These are phyloP conservation scores for Coemansia sp. DNA, from an alignment of 192 early-diverging fungal genomes.

Conservation along the genomic window DNA sequence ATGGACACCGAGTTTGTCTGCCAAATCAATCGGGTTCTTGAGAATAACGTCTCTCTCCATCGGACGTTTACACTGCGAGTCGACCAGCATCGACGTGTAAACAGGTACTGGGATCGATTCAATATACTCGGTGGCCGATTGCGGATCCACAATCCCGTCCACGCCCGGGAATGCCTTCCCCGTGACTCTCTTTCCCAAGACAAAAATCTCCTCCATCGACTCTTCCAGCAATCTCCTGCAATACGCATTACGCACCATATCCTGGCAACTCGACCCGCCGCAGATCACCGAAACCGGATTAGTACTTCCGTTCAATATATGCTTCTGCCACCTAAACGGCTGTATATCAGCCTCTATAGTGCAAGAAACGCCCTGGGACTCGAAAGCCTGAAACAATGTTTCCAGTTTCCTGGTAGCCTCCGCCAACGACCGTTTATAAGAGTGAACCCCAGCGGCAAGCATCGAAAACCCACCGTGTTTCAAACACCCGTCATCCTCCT, in stretches of 20 bases:
- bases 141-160: conserved; percentile 45
- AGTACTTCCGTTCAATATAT: conserved; percentile 46
- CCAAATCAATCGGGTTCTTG: conserved; percentile 46
- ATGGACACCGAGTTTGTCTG: conserved; percentile 39
- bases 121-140: conserved; percentile 44
- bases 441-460: conserved; percentile 40
- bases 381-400: conserved; percentile 26
- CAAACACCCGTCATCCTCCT: conserved; percentile 14
- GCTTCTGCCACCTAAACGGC: conserved; percentile 55
- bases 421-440: not conserved
- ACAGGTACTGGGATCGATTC: conserved; percentile 41
- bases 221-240: conserved; percentile 37
- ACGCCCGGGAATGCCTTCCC: conserved; percentile 42
- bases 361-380: conserved; percentile 32
- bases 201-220: conserved; percentile 48
- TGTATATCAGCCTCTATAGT: conserved; percentile 47
- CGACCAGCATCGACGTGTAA: conserved; percentile 52
- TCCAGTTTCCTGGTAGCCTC: conserved; percentile 19
- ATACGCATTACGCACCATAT: conserved; percentile 33
- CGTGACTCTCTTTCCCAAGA: conserved; percentile 39
- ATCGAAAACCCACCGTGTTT: conserved; percentile 50
- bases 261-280: conserved; percentile 41
- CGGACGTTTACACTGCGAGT: conserved; percentile 50
- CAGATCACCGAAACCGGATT: conserved; percentile 53
- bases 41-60: conserved; percentile 54